These are phyloP conservation scores for Ajuga reptans DNA, from an alignment of 305 asterid genomes.

Conservation along the genomic window DNA sequence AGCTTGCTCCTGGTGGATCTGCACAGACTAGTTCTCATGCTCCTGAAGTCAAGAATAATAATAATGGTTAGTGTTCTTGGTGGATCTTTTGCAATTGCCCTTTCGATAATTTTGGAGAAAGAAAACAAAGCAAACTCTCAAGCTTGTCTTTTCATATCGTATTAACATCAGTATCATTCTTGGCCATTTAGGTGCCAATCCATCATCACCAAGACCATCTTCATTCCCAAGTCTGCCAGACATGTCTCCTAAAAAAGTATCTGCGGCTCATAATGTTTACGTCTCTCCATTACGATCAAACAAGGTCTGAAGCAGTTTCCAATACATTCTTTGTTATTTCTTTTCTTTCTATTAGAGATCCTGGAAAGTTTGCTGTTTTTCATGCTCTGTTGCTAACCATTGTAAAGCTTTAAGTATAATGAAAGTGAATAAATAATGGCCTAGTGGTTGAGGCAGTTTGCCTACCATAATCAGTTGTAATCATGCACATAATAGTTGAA, in stretches of 20 bases:
- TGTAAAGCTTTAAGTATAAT: background rate
- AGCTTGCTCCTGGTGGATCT: constrained; percentile 69
- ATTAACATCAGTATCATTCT: constrained; percentile 5
- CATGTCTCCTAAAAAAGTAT: constrained; percentile 99
- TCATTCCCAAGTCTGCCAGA: constrained; percentile 91
- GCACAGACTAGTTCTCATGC: constrained; percentile 41
- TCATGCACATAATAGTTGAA: background rate
- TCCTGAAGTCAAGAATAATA: constrained; percentile 40
- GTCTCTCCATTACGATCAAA: constrained; percentile 90
- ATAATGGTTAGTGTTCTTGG: constrained; percentile 46
- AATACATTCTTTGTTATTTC: background rate
- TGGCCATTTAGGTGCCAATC: constrained; percentile 48
- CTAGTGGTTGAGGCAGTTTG: background rate
- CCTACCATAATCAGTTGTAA: background rate
- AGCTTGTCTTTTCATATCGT: background rate
- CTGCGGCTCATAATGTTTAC: constrained; percentile 79
- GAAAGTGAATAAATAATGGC: background rate
- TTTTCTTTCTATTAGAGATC: background rate
- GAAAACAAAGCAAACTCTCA: background rate
- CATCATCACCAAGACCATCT: constrained; percentile 76
- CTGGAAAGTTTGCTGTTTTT: background rate
- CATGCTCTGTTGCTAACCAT: background rate
- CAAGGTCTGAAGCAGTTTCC: constrained; percentile 44
- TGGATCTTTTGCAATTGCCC: constrained; percentile 1
- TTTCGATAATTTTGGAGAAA: background rate